A percentile compares a stretch with the other conserved stretches of the same genome.
phyloP scores from a whole-genome alignment of 345 rosid species.

The Corchorus capsularis region DNA sequence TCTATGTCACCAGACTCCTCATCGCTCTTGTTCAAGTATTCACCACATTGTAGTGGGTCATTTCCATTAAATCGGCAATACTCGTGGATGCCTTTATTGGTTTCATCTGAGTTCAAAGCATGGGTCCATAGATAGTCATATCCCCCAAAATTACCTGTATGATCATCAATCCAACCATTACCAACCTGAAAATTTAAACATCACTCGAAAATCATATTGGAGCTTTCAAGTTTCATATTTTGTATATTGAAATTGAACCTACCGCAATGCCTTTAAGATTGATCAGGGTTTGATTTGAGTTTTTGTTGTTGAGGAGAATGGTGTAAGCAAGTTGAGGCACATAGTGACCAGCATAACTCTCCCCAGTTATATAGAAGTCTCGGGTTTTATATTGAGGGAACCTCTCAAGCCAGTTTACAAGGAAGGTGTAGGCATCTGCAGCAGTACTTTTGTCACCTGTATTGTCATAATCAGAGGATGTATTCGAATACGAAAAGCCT shows the following conservation, averaged over 20 bases:
- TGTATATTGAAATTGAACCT: background rate
- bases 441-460: conserved; percentile 36
- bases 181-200: conserved; percentile 35
- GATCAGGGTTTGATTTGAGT: conserved; percentile 29
- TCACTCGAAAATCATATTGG: background rate
- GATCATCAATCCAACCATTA: conserved; percentile 43
- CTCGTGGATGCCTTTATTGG: conserved; percentile 24
- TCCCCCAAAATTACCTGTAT: conserved; percentile 15
- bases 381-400: conserved; percentile 50
- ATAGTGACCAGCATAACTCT: conserved; percentile 58
- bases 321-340: conserved; percentile 52
- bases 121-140: conserved; percentile 48
- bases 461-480: conserved; percentile 26
- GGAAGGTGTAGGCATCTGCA: conserved; percentile 40
- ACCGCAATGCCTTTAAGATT: conserved; percentile 43
- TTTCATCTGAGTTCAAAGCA: conserved; percentile 48
- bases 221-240: background rate
- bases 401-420: conserved; percentile 55
- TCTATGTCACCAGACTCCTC: conserved; percentile 36
- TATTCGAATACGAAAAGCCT: conserved; percentile 44
- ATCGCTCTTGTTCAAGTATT: conserved; percentile 19
- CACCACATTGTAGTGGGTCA: conserved; percentile 26
- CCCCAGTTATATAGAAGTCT: conserved; percentile 44
- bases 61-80: conserved; percentile 29
- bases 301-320: conserved; percentile 32